Base-by-base conservation (phyloP, 1,284 basidiomycete genomes). In the Ceratobasidium sp. region DNA sequence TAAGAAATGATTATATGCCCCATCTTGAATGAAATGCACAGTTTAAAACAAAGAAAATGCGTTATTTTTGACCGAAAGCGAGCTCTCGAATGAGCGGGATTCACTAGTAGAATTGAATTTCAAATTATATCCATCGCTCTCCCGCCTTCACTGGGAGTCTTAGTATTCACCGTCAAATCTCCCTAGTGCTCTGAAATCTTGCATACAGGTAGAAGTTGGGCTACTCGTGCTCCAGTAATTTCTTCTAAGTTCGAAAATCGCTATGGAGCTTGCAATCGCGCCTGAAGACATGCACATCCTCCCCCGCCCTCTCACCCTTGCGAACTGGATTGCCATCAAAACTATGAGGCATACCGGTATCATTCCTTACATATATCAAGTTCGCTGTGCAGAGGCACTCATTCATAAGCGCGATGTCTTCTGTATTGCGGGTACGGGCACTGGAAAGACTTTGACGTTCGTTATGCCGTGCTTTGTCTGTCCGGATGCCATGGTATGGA, bases 341-440 rank as follows among this genome's bases (percentile, higher is more conserved):
- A 46, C 44, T 16, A 16, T 14, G 16, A 9, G 2, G 2, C n/a
- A 7, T 8, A 51, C 48, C 21, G 48, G 48, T 8, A 16, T 21
- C 2, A 51, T 21, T 3, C 48, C 48, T 9, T 21, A 51, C 7
- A 2, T 21, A 2, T 51, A 21, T 2, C 48, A 51, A 7, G 16
- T 51, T 51, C 16, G n/a, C 8, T 9, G 9, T 21, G 66, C 66
- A 11, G 58, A 36, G 9, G 66, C 51, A n/a, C 21, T 51, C 33
- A 5, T 1, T 46, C 3, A 14, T 33, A 46, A 46, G 40, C n/a
- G 12, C 5, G 63, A 66, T 25, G 49, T 53, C 16, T 18, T 70
- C 28, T 23, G n/a, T 21, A 4, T 59, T 9, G 54, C 67, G 0
- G 67, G 54, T 42, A 70, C 67, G 9, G 38, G 67, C 21, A 60